Conservation (phyloP, 2,329 filamentous ascomycete genomes). For the Colletotrichum sp. region DNA sequence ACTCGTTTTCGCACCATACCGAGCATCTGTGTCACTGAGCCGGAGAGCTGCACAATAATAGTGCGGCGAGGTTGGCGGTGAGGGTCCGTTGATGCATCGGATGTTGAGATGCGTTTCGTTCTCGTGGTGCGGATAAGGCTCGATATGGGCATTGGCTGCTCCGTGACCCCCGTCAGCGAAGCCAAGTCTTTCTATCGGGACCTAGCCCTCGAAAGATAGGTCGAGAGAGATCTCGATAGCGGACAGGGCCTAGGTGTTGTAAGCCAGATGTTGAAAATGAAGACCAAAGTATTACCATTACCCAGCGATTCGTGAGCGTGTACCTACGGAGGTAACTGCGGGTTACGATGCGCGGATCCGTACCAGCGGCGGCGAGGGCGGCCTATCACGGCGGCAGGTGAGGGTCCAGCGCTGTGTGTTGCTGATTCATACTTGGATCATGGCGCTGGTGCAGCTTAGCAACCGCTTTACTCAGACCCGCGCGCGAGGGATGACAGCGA, state of each 20-base stretch:
- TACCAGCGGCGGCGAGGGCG: not conserved
- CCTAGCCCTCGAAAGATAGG: not conserved
- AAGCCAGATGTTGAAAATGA: not conserved
- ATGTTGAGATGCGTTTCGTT: not conserved
- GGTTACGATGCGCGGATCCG: not conserved
- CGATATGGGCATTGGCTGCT: not conserved
- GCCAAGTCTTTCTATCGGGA: not conserved
- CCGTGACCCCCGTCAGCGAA: not conserved
- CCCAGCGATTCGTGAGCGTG: not conserved
- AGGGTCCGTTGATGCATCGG: not conserved
- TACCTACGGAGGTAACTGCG: not conserved
- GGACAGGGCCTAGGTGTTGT: not conserved
- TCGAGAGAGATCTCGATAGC: not conserved
- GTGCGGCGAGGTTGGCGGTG: not conserved
- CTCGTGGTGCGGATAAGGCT: not conserved
- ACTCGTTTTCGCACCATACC: not conserved
- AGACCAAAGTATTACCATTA: not conserved
- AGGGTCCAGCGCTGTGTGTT: not conserved
- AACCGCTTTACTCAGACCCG: conserved; percentile 11
- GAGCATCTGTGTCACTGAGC: not conserved
- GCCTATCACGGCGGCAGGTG: not conserved
- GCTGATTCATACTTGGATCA: conserved; percentile 16
- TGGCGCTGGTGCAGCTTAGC: conserved; percentile 6
- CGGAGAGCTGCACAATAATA: not conserved
- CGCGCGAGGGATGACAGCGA: not conserved